Percentiles rank a stretch among this genome's conserved stretches.
Conservation (phyloP, 2,329 filamentous ascomycete genomes). For the Zymoseptoria tritici region DNA sequence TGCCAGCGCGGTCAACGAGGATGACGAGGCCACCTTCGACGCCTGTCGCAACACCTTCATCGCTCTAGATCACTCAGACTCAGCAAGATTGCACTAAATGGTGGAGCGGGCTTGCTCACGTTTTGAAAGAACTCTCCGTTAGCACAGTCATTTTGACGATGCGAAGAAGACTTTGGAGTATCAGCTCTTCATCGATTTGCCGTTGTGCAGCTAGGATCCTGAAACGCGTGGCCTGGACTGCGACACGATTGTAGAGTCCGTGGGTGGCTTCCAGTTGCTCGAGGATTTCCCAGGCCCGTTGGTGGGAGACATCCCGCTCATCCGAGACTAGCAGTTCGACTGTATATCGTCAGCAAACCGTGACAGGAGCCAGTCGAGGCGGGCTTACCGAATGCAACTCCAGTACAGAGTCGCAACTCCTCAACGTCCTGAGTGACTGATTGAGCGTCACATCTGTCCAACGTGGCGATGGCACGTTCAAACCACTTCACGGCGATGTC, state of each 20-base stretch:
- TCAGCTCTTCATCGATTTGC: constrained; percentile 32
- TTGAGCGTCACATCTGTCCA: constrained; percentile 50
- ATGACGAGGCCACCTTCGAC: constrained; percentile 30
- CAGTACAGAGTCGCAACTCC: constrained; percentile 59
- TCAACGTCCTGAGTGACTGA: constrained; percentile 51
- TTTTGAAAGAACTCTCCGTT: constrained; percentile 57
- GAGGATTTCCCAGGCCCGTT: constrained; percentile 53
- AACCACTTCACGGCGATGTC: constrained; percentile 63
- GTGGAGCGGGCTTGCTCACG: constrained; percentile 29
- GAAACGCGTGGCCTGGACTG: constrained; percentile 61
- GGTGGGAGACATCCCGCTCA: constrained; percentile 37
- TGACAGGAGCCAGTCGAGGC: background rate
- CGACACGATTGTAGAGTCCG: constrained; percentile 49
- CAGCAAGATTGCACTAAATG: background rate
- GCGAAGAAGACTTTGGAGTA: constrained; percentile 47
- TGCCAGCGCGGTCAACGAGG: constrained; percentile 44
- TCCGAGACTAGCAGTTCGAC: constrained; percentile 26
- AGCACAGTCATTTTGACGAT: constrained; percentile 56
- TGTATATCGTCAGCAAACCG: constrained; percentile 21
- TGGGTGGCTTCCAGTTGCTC: constrained; percentile 56
- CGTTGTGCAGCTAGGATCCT: constrained; percentile 52
- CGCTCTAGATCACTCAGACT: constrained; percentile 35
- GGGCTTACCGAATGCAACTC: constrained; percentile 46
- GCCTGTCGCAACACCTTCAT: constrained; percentile 62
- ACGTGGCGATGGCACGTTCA: constrained; percentile 54